Conservation (phyloP, 129 eudicot genomes). For the Chrysanthemum lavandulifolium region DNA sequence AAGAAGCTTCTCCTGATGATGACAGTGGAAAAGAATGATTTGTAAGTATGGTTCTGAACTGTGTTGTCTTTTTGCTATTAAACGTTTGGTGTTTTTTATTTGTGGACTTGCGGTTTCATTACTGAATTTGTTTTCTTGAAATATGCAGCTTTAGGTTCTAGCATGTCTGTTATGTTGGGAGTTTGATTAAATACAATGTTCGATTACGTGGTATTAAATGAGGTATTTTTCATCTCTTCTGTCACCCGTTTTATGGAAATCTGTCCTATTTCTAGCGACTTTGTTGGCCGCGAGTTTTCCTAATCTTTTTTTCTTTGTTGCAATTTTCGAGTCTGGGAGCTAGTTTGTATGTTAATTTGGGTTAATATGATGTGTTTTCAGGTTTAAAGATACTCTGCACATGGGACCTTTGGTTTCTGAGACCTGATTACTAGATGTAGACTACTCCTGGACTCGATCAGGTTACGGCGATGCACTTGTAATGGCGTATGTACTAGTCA, state of each 20-base stretch:
- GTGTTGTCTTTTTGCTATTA: not conserved
- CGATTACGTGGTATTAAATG: not conserved
- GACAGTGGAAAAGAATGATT: constrained; percentile 43
- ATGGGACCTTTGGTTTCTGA: not conserved
- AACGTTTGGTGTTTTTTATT: not conserved
- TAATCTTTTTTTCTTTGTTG: too few relatives aligned
- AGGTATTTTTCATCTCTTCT: not conserved
- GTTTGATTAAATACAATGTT: not conserved
- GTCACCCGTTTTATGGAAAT: too few relatives aligned
- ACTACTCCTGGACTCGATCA: not conserved
- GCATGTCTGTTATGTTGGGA: not conserved
- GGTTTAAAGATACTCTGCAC: not conserved
- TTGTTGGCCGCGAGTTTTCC: not conserved
- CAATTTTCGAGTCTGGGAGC: too few relatives aligned
- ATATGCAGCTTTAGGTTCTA: constrained; percentile 9
- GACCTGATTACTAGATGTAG: not conserved
- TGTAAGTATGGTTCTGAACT: constrained; percentile 13
- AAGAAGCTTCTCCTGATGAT: constrained; percentile 41
- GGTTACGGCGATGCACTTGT: too few relatives aligned
- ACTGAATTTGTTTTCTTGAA: not conserved
- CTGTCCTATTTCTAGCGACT: not conserved
- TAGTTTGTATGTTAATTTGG: too few relatives aligned
- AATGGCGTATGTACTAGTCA: not conserved
- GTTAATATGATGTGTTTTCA: not conserved
- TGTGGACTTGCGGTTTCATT: not conserved